Base-by-base conservation (phyloP, 371 early-diverging fungal genomes). In the Actinomucor elegans region DNA sequence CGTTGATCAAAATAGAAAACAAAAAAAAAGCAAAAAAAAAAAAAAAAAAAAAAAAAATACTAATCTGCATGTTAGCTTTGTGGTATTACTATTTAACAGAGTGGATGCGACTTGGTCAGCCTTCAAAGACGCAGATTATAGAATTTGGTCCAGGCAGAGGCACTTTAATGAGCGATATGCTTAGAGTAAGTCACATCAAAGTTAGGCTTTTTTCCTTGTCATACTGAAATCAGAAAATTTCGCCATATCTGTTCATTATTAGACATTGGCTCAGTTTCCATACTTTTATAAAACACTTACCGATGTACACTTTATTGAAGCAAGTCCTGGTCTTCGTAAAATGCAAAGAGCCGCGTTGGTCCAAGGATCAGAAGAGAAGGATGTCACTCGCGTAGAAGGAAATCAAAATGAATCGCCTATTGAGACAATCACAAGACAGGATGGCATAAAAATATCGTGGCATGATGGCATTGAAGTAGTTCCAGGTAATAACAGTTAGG, bases 131-230 rank as follows among this genome's bases (percentile, higher is more conserved):
- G 9, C 87, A 87, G 44, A 51, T 96, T 29, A 83, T 94, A 5
- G 98, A 98, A 62, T 80, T 96, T 21, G 98, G 98, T 4, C 97
- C 98, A 1, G 98, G 98, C 2, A 68, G 92, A 27, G 98, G 98
- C 27, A 97, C 97, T 9, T 73, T 98, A 42, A 91, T 97, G 91
- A 69, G 76, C 55, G 98, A 98, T 62, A 88, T 97, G 80, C 64
- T 97, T 57, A 76, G 95, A 38, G 92, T 89, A 75, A 55, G 54
- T 21, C 8, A 23, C 11, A 18, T 4, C 4, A 26, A 11, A 26
- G 6, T 23, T 24, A 41, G 23, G 5, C 5, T 41, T 10, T 23
- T 14, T 5, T 23, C 14, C 12, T 23, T 7, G 1, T n/a, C n/a
- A n/a, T n/a, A n/a, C n/a, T n/a, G n/a, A n/a, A n/a, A n/a, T n/a